phyloP scores from a whole-genome alignment of 169 alveolate genomes.

The Plasmodium berghei region DNA sequence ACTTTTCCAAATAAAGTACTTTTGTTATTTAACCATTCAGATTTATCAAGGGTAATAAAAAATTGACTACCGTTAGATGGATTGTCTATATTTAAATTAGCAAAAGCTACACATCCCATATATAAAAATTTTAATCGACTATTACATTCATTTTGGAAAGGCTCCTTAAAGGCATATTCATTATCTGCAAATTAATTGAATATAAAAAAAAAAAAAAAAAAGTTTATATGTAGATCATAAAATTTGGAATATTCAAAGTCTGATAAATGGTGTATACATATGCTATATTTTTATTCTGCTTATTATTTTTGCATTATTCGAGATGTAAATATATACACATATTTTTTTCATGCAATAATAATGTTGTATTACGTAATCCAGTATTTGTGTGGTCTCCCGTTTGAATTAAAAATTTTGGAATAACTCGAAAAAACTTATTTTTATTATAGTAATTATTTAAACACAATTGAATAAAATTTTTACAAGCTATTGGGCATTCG shows the following conservation, averaged over 20 bases:
- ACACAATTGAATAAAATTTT: conserved; percentile 92
- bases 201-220: neutral
- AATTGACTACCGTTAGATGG: conserved; percentile 88
- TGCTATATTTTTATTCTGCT: too few relatives aligned
- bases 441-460: conserved; percentile 93
- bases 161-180: conserved; percentile 92
- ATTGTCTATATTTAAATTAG: conserved; percentile 51
- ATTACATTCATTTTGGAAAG: conserved; percentile 95
- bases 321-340: neutral
- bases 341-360: neutral
- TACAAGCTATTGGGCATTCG: conserved; percentile 93
- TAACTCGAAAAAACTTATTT: conserved; percentile 91
- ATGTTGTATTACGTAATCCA: conserved; percentile 79
- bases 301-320: neutral
- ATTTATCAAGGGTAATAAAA: conserved; percentile 93
- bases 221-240: neutral
- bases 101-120: conserved; percentile 77
- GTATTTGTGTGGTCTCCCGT: conserved; percentile 91
- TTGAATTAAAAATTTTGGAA: conserved; percentile 92
- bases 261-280: too few relatives aligned
- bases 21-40: conserved; percentile 90
- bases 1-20: conserved; percentile 95
- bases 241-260: neutral
- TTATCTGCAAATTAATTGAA: conserved; percentile 86
- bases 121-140: conserved; percentile 89